These are phyloP conservation scores for Coemansia umbellata DNA, from an alignment of 192 early-diverging fungal genomes.

Conservation along the genomic window DNA sequence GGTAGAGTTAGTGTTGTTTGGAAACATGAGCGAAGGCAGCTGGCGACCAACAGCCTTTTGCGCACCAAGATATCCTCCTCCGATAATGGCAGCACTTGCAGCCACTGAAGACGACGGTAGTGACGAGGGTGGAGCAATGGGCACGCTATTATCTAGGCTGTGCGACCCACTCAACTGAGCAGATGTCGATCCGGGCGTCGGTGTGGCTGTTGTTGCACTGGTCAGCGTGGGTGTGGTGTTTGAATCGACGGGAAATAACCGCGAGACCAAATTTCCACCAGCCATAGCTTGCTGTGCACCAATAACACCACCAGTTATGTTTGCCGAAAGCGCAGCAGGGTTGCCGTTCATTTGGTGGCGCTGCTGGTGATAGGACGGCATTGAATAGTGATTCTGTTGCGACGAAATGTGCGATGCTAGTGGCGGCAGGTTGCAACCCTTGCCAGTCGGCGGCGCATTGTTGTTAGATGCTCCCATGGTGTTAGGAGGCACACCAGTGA, in stretches of 20 bases:
- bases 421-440: conserved; percentile 37
- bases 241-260: conserved; percentile 29
- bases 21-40: conserved; percentile 32
- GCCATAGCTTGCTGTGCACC: background rate
- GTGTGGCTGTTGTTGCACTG: conserved; percentile 34
- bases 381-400: background rate
- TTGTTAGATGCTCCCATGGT: too few species aligned
- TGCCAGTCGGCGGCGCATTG: too few species aligned
- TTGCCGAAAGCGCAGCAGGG: background rate
- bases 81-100: background rate
- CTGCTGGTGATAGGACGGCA: conserved; percentile 1
- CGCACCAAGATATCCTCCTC: background rate
- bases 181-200: conserved; percentile 41
- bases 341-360: conserved; percentile 1
- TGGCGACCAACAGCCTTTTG: conserved; percentile 35
- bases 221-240: conserved; percentile 43
- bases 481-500: conserved; percentile 8
- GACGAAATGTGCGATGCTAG: conserved; percentile 10
- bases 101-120: background rate
- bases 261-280: background rate
- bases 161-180: conserved; percentile 29
- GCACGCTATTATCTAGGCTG: conserved; percentile 23
- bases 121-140: background rate
- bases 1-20: background rate
- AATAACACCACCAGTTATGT: background rate